Base-by-base conservation (phyloP, 768 basidiomycete species). In the Pleurotus giganteus region DNA sequence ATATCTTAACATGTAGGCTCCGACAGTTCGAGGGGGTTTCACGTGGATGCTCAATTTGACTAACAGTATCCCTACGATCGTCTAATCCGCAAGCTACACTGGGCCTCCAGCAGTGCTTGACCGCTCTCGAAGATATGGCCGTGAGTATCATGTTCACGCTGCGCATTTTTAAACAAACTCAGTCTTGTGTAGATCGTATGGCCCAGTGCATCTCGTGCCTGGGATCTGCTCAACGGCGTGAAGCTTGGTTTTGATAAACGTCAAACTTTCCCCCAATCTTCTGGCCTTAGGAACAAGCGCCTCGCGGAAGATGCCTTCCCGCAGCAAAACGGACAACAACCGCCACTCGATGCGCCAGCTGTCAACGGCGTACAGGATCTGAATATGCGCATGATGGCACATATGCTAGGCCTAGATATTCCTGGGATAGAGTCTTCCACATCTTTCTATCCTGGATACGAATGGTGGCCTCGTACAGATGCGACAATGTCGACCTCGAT, bases 151-250 rank as follows among this genome's bases (percentile, higher is more conserved):
- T 7, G 57, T 13, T 54, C 34, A 28, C 24, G 51, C 43, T 47
- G 55, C 17, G n/a, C 55, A 28, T 6, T 28, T 29, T 56, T 57
- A 42, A 55, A 54, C 58, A 31, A 61, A 47, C 44, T 29, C 55
- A 37, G 32, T 60, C 36, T 60, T 37, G 17, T 32, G 3, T 26
- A 88, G 88, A 69, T 74, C 52, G 77, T 84, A 26, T 90, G 88
- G 88, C 86, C 88, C 2, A 86, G 82, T 61, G 86, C 87, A 19
- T 72, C 76, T 15, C 80, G 86, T 31, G 81, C 84, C 41, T 83
- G 80, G 71, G 84, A 86, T 39, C 71, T 90, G 26, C 69, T 90
- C 47, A 81, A 84, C 63, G 86, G 87, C 8, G 85, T 81, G 32
- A 81, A 84, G 62, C 72, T 87, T 28, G 79, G 80, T 26, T 70